phyloP scores from a whole-genome alignment of 1,284 basidiomycete species.

The Ustilago nuda region DNA sequence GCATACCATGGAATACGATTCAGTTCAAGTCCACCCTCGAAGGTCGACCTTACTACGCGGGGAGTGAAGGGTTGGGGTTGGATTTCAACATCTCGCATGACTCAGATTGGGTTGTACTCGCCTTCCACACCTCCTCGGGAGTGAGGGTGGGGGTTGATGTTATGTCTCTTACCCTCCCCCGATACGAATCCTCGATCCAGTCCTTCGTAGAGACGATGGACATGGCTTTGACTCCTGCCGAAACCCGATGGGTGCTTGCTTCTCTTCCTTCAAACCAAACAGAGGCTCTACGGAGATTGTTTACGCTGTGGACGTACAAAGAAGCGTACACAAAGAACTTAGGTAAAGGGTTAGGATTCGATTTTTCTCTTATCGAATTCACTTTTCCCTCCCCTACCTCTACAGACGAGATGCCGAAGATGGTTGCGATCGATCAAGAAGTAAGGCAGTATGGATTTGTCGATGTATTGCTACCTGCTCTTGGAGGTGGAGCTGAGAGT shows the following conservation, averaged over 20 bases:
- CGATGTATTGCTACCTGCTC: slow-evolving; percentile 33
- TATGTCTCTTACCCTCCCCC: slow-evolving; percentile 60
- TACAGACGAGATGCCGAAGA: background rate
- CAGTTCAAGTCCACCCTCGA: slow-evolving; percentile 21
- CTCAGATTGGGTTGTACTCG: slow-evolving; percentile 63
- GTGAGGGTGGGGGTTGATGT: slow-evolving; percentile 60
- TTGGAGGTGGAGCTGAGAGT: background rate
- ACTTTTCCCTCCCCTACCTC: slow-evolving; percentile 18
- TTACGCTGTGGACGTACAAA: slow-evolving; percentile 66
- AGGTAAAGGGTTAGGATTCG: slow-evolving; percentile 64
- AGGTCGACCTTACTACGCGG: slow-evolving; percentile 40
- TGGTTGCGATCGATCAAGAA: background rate
- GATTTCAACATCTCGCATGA: slow-evolving; percentile 68
- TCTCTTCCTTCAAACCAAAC: background rate
- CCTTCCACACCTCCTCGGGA: slow-evolving; percentile 27
- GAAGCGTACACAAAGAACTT: slow-evolving; percentile 66
- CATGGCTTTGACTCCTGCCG: slow-evolving; percentile 51
- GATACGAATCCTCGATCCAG: slow-evolving; percentile 44
- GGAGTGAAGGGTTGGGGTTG: background rate
- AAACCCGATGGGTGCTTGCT: slow-evolving; percentile 49
- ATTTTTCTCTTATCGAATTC: slow-evolving; percentile 57
- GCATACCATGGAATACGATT: slow-evolving; percentile 10
- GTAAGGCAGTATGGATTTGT: slow-evolving; percentile 30
- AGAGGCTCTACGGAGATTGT: slow-evolving; percentile 45
- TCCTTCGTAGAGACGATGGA: slow-evolving; percentile 64